These are phyloP conservation scores for Oleoguttula mirabilis DNA, from an alignment of 495 filamentous ascomycete genomes.

Conservation along the genomic window DNA sequence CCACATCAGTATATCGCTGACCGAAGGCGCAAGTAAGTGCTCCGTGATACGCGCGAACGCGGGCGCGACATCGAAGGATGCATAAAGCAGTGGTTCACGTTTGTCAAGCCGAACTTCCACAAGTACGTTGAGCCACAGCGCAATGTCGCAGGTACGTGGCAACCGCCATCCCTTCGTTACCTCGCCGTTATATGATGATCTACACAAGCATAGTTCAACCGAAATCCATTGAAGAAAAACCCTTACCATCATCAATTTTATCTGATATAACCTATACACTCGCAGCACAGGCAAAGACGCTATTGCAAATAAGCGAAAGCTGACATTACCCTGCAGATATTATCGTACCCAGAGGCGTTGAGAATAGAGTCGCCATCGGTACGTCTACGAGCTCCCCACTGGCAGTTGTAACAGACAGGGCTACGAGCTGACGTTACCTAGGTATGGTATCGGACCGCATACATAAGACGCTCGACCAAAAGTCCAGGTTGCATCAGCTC, in stretches of 20 bases:
- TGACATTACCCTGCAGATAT: conserved; percentile 48
- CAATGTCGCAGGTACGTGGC: conserved; percentile 51
- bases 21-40: conserved; percentile 40
- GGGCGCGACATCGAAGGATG: conserved; percentile 84
- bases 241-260: conserved; percentile 11
- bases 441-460: conserved; percentile 86
- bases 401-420: background rate
- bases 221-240: conserved; percentile 21
- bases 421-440: conserved; percentile 5
- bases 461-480: conserved; percentile 66
- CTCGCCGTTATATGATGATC: conserved; percentile 17
- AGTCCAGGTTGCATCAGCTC: conserved; percentile 69
- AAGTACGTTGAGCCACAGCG: conserved; percentile 83
- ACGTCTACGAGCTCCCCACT: conserved; percentile 8
- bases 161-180: background rate
- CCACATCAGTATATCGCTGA: conserved; percentile 8
- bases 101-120: conserved; percentile 92
- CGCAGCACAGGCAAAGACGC: background rate
- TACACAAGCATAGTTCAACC: conserved; percentile 24
- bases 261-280: conserved; percentile 6
- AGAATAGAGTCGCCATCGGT: conserved; percentile 88
- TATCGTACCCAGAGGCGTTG: conserved; percentile 85
- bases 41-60: conserved; percentile 74
- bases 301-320: conserved; percentile 10
- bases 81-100: conserved; percentile 95